Base-by-base conservation (phyloP, 2,329 filamentous ascomycete genomes). In the Fusarium euwallaceae region DNA sequence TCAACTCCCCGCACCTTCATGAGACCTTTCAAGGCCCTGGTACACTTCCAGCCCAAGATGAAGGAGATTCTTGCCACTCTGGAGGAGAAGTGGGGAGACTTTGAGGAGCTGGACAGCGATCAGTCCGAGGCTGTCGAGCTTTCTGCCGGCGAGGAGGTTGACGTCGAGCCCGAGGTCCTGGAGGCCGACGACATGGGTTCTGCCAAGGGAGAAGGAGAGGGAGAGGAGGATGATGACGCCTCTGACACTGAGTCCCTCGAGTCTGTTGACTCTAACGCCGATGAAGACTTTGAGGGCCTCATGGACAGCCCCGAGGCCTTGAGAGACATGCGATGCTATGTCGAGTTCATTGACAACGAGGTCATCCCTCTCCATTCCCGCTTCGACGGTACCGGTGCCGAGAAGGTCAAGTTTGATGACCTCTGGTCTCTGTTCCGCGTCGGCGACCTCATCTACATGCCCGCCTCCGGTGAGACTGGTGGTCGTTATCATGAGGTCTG, bases 21-120 rank as follows among this genome's bases (percentile, higher is more conserved):
- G 72, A 75, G 82, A 1, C 85, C 85, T 0, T 86, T 86, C 77
- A 83, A 83, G 75, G 61, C 81, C 6, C 70, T 86, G 4, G 77
- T 85, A 0, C 82, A 83, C 77, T 83, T 83, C 63, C 85, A 86
- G 55, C 82, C 83, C 7, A 82, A 83, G 76, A 85, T 85, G 82
- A 80, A 80, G 24, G 80, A 84, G 61, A 80, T 82, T 6, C 81
- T 86, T 1, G 73, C 78, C 3, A 81, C 79, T 0, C 77, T 86
- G 9, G 84, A 85, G 64, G 83, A 84, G 69, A 85, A 84, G 68
- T 85, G 83, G 83, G 82, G 77, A 1, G 82, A 84, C 48, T 79
- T 80, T 36, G 82, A 84, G 58, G 82, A 84, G 29, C 58, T 79
- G 3, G 71, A 70, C 1, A 76, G 68, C 17, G 71, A 64, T 3